Percentiles rank a stretch among this genome's conserved stretches.
These are phyloP conservation scores for Xerocomus nothofagi DNA, from an alignment of 1,284 basidiomycete species.

Conservation along the genomic window DNA sequence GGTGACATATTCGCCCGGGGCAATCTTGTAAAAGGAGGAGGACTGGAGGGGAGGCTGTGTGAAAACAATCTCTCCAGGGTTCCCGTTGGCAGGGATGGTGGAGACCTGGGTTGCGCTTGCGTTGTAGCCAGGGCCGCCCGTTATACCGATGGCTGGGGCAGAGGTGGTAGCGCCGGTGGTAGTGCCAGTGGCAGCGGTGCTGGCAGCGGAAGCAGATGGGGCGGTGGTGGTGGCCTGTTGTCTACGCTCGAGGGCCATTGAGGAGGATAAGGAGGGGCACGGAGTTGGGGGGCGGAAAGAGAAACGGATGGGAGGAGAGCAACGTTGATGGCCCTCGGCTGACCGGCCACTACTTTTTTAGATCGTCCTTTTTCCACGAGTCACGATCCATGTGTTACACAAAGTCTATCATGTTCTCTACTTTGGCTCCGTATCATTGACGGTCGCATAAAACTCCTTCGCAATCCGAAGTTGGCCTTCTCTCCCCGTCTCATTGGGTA, in stretches of 20 bases:
- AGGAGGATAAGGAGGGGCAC: not conserved
- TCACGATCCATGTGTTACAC: not conserved
- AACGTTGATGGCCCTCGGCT: slow-evolving; percentile 1
- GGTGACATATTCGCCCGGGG: slow-evolving; percentile 69
- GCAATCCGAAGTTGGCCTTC: slow-evolving; percentile 82
- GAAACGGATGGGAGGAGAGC: not conserved
- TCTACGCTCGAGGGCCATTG: slow-evolving; percentile 25
- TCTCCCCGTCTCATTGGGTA: slow-evolving; percentile 57
- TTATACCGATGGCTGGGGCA: slow-evolving; percentile 20
- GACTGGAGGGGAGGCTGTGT: slow-evolving; percentile 79
- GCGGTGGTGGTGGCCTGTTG: slow-evolving; percentile 20
- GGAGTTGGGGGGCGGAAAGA: not conserved
- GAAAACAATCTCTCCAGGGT: slow-evolving; percentile 68
- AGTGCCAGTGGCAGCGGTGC: not conserved
- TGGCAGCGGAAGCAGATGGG: slow-evolving; percentile 7
- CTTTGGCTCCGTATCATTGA: slow-evolving; percentile 66
- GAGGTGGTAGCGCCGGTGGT: not conserved
- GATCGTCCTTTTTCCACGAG: not conserved
- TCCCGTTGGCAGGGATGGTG: slow-evolving; percentile 54
- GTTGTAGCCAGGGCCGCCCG: slow-evolving; percentile 25
- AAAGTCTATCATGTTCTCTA: slow-evolving; percentile 17
- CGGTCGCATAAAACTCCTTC: slow-evolving; percentile 80
- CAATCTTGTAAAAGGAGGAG: slow-evolving; percentile 89
- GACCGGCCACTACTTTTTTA: slow-evolving; percentile 10
- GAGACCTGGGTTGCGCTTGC: slow-evolving; percentile 23